These are phyloP conservation scores for Fusarium sp. DNA, from an alignment of 2,329 filamentous ascomycete genomes.

Conservation along the genomic window DNA sequence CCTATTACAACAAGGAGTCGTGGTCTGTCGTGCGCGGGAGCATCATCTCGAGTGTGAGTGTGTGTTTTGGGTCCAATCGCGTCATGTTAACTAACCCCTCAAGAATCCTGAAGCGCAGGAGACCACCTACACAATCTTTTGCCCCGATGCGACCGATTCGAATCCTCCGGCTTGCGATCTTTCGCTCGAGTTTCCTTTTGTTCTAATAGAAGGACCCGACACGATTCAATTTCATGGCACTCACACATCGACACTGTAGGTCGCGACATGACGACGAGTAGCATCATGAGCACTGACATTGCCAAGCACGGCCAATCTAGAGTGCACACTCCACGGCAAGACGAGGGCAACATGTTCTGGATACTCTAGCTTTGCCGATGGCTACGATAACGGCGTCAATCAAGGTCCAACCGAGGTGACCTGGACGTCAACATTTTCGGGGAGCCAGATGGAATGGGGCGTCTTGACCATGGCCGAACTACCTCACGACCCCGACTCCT, in stretches of 20 bases:
- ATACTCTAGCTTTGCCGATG: slow-evolving; percentile 56
- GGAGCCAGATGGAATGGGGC: slow-evolving; percentile 56
- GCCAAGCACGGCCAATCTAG: slow-evolving; percentile 55
- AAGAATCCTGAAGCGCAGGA: slow-evolving; percentile 44
- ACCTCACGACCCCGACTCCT: slow-evolving; percentile 45
- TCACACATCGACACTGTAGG: slow-evolving; percentile 56
- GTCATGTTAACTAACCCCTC: not conserved
- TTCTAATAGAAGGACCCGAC: slow-evolving; percentile 57
- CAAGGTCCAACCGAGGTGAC: slow-evolving; percentile 56
- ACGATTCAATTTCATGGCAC: slow-evolving; percentile 58
- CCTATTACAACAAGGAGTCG: slow-evolving; percentile 53
- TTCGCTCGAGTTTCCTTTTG: slow-evolving; percentile 58
- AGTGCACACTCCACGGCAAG: slow-evolving; percentile 54
- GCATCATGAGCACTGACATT: slow-evolving; percentile 2
- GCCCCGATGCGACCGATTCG: slow-evolving; percentile 53
- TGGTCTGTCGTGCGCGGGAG: slow-evolving; percentile 60
- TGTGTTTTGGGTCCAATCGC: slow-evolving; percentile 8
- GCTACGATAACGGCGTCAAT: slow-evolving; percentile 51
- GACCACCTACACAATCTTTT: slow-evolving; percentile 63
- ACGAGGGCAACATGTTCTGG: slow-evolving; percentile 60
- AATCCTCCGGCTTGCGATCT: slow-evolving; percentile 55
- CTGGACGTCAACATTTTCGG: slow-evolving; percentile 58
- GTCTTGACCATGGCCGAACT: slow-evolving; percentile 55
- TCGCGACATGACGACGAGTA: not conserved
- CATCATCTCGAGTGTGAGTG: slow-evolving; percentile 55